Evolutionary conservation across 345 rosid species (phyloP), one percentile per base, ranked within the genome.

Genomic region (Hypericum perforatum): DNA sequence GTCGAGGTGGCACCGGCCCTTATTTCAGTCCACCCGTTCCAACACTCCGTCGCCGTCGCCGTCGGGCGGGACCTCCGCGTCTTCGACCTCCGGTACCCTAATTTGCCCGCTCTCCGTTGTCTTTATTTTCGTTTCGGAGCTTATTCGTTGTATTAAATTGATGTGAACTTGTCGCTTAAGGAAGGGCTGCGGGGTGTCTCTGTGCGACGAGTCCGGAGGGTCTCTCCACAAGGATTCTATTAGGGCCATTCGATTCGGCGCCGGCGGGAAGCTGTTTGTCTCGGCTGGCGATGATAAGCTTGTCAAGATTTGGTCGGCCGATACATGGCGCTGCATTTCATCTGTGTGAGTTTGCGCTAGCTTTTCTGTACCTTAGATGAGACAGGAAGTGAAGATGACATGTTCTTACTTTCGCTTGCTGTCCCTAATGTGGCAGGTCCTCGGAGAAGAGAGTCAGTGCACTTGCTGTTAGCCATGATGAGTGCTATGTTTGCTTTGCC

Each of bases 361-460:
- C 32, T 1, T 22, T 22, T 22, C 32, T 4, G 32, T 4, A 1
- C 32, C 32, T 22, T n/a, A n/a, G n/a, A n/a, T n/a, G n/a, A n/a
- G n/a, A n/a, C n/a, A n/a, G n/a, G n/a, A n/a, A n/a, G n/a, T n/a
- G n/a, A n/a, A n/a, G n/a, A n/a, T n/a, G n/a, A n/a, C n/a, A 22
- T 22, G 32, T 4, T 22, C 32, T 22, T 22, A 22, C 32, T 45
- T 56, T 62, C 37, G 6, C 44, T 55, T 11, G 54, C 12, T 43
- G 2, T 46, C 48, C 45, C 58, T 12, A 47, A 40, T 41, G 38
- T 55, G 38, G 50, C 77, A 86, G 99, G 61, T 76, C 53, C 16
- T 80, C 92, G 46, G 97, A 94, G 71, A 94, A 94, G 82, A 82
- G 90, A 86, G 96, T 84, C 64, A 84, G 70, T 16, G 89, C 97